Conservation (phyloP, 2,329 filamentous ascomycete species). For the Neurospora sp. region DNA sequence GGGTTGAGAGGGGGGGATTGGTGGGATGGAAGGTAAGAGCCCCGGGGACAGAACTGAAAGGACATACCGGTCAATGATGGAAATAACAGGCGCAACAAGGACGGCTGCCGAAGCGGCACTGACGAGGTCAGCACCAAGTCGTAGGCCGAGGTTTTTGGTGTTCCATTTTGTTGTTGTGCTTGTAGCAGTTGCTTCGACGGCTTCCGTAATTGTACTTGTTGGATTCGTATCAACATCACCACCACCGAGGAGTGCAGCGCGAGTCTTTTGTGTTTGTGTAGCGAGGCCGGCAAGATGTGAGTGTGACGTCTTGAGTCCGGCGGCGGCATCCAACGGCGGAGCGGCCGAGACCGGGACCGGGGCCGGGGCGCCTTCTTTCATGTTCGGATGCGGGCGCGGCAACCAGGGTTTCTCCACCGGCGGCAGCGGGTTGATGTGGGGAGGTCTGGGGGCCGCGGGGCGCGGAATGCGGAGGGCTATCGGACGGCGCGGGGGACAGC, state of each 20-base stretch:
- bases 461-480: background rate
- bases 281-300: background rate
- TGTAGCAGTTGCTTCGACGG: background rate
- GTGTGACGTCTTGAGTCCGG: background rate
- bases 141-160: slow-evolving; percentile 57
- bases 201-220: background rate
- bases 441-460: background rate
- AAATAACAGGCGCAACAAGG: slow-evolving; percentile 74
- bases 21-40: too few relatives aligned
- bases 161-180: slow-evolving; percentile 48
- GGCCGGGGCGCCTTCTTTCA: background rate
- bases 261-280: background rate
- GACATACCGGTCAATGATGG: slow-evolving; percentile 72
- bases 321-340: background rate
- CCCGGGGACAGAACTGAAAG: background rate
- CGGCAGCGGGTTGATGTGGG: background rate
- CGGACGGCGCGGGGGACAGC: background rate
- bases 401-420: background rate
- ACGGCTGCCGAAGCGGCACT: slow-evolving; percentile 63
- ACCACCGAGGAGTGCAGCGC: background rate
- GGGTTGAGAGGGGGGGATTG: background rate
- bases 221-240: background rate
- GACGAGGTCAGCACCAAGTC: slow-evolving; percentile 57
- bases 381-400: background rate
- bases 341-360: background rate